Evolutionary conservation across 2,329 filamentous ascomycete genomes (phyloP).

Genomic region (Tolypocladium inflatum): DNA sequence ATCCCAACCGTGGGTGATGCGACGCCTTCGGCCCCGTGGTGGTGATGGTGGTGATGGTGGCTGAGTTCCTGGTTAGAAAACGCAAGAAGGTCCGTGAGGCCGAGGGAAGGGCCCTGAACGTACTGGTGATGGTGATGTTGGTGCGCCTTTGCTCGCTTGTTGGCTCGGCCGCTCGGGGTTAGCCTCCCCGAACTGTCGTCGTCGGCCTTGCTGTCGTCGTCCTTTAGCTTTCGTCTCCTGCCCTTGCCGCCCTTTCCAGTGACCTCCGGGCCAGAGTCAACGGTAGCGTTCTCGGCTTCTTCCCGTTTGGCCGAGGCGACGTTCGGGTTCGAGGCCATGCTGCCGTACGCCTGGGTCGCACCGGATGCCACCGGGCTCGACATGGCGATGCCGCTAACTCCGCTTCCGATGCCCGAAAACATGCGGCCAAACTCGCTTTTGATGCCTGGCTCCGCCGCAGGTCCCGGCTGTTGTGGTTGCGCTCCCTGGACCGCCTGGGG

Average conservation of each 20-base stretch:
- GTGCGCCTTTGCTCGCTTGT: slow-evolving; percentile 60
- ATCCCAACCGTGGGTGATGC: slow-evolving; percentile 31
- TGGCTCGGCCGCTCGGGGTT: slow-evolving; percentile 50
- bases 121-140: slow-evolving; percentile 60
- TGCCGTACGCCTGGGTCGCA: slow-evolving; percentile 33
- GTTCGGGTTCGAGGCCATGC: slow-evolving; percentile 10
- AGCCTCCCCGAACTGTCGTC: slow-evolving; percentile 56
- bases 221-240: slow-evolving; percentile 63
- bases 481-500: slow-evolving; percentile 92
- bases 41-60: slow-evolving; percentile 52
- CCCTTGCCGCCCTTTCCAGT: slow-evolving; percentile 35
- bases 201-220: slow-evolving; percentile 60
- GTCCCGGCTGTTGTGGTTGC: slow-evolving; percentile 69
- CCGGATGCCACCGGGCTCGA: slow-evolving; percentile 39
- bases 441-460: slow-evolving; percentile 75
- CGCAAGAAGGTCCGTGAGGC: not conserved
- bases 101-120: slow-evolving; percentile 18
- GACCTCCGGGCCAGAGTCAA: slow-evolving; percentile 33
- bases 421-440: slow-evolving; percentile 93
- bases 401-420: slow-evolving; percentile 79
- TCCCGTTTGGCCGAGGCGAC: slow-evolving; percentile 40
- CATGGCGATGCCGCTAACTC: slow-evolving; percentile 38
- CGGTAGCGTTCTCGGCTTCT: slow-evolving; percentile 34
- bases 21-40: slow-evolving; percentile 39
- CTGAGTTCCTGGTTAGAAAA: slow-evolving; percentile 15